Evolutionary conservation across 192 early-diverging fungal genomes (phyloP), one percentile per base, ranked within the genome.

Genomic region (Endogone sp.): DNA sequence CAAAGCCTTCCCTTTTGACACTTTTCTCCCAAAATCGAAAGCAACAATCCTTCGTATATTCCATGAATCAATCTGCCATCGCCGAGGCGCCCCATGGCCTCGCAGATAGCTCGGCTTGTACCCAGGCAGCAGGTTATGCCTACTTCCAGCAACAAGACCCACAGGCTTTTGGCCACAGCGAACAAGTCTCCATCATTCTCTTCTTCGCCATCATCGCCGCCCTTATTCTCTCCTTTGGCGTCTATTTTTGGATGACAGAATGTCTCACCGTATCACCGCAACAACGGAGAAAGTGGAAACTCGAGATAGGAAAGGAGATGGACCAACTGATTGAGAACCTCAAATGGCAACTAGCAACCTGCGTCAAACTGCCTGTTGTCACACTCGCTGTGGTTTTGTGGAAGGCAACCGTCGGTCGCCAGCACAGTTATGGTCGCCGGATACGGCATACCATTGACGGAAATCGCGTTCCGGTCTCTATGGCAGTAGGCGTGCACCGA

Each of bases 161-260:
- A 55, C 70, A 55, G 13, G 2, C 63, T 54, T 66, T 56, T 21
- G 69, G 62, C 56, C 65, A 61, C 0, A 79, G 65, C 28, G 77
- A 79, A 58, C 26, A 64, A 16, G 70, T 62, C 3, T 79, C 77
- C 13, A 79, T 79, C 26, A 71, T 71, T 22, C 29, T 79, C 4
- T 74, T 79, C 60, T 74, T 74, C 57, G 64, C 72, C 30, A 71
- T 75, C 27, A 74, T 79, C 24, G 31, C 54, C 24, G 21, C 71
- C 10, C n/a, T 79, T n/a, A 25, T 79, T 2, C 31, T 71, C 16
- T 74, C 77, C 0, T 79, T 79, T 61, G 70, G 60, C 3, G 66
- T 79, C 26, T 79, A 79, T 62, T 79, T 79, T 65, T 79, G 77
- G 77, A 74, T 71, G 29, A 74, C 70, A 2, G 72, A 79, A 63